Conservation (phyloP, 306 rosid species). For the Vigna angularis region DNA sequence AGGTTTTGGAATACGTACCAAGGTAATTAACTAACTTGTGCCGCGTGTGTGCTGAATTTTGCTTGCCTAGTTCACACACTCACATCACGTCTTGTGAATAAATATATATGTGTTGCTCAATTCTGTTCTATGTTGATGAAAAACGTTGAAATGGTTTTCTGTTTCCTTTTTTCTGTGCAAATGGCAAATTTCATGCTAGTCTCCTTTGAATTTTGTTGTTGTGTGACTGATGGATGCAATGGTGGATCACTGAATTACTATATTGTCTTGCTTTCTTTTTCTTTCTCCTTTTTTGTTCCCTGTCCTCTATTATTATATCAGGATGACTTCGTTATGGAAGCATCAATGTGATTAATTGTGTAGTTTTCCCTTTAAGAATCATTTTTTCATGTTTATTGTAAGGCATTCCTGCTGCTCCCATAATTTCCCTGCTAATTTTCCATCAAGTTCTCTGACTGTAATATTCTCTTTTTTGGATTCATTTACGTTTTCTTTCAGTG, state of each 20-base stretch:
- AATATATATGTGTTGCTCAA: neutral
- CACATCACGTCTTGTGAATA: neutral
- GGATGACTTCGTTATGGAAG: constrained; percentile 14
- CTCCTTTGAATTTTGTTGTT: neutral
- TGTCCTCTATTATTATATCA: neutral
- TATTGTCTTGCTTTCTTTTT: neutral
- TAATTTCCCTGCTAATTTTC: neutral
- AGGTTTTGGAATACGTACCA: constrained; percentile 79
- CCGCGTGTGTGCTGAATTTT: neutral
- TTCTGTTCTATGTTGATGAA: constrained; percentile 17
- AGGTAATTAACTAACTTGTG: constrained; percentile 55
- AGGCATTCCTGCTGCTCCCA: neutral
- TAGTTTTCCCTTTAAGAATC: neutral
- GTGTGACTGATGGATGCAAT: neutral
- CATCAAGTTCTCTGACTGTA: constrained; percentile 1
- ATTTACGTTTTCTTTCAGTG: neutral
- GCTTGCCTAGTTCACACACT: neutral
- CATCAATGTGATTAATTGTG: neutral
- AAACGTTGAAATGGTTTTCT: neutral
- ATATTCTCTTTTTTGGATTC: neutral
- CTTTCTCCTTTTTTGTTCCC: neutral
- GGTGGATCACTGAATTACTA: neutral
- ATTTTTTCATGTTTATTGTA: neutral
- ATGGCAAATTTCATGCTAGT: neutral
- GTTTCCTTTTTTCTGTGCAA: neutral